A percentile compares a stretch with the other conserved stretches of the same genome.
Conservation (phyloP, 805 yeast species). For the Saccharomyces jurei region DNA sequence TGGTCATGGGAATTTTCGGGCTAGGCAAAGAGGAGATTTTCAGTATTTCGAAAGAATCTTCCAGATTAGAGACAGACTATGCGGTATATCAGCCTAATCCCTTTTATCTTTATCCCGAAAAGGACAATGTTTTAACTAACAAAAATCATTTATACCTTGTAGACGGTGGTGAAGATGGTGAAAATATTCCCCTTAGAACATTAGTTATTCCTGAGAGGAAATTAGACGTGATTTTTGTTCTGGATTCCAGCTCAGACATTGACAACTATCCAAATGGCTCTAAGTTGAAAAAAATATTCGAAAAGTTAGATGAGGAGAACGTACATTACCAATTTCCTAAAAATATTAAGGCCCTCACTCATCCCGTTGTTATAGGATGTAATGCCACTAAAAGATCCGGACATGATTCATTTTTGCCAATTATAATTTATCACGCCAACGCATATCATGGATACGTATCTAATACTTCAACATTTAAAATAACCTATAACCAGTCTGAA, state of each 20-base stretch:
- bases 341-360: conserved; percentile 16
- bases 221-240: conserved; percentile 57
- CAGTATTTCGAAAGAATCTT: neutral
- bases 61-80: conserved; percentile 34
- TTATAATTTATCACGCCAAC: conserved; percentile 47
- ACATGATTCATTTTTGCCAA: conserved; percentile 32
- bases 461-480: conserved; percentile 53
- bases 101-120: conserved; percentile 33
- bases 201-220: conserved; percentile 52
- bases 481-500: conserved; percentile 41
- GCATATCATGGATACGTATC: conserved; percentile 35
- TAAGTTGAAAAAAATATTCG: conserved; percentile 35
- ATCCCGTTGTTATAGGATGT: conserved; percentile 82
- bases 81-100: conserved; percentile 60
- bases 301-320: conserved; percentile 7
- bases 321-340: conserved; percentile 14
- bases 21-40: conserved; percentile 2
- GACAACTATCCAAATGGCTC: conserved; percentile 56
- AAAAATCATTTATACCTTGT: conserved; percentile 39
- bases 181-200: conserved; percentile 63
- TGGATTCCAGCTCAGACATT: conserved; percentile 48
- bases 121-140: conserved; percentile 17
- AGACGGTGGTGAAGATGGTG: conserved; percentile 77
- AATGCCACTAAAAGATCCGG: conserved; percentile 26
- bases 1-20: conserved; percentile 26